Conservation (phyloP, 2,329 filamentous ascomycete genomes). For the Pseudogymnoascus sp. region DNA sequence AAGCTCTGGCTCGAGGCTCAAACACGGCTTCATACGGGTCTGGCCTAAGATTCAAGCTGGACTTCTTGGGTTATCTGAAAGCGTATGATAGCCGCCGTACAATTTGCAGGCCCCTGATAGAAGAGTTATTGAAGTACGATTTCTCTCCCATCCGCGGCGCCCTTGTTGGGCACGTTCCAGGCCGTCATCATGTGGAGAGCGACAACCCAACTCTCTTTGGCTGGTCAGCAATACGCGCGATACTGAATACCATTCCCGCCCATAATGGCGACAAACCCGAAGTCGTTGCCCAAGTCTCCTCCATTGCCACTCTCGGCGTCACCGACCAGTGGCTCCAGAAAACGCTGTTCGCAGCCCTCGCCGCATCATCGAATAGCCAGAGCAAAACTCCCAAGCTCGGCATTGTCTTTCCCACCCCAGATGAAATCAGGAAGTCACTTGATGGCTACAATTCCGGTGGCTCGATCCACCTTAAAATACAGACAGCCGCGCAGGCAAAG, state of each 20-base stretch:
- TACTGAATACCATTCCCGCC: constrained; percentile 50
- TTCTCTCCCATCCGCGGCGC: constrained; percentile 64
- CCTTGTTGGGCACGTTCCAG: constrained; percentile 73
- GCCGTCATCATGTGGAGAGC: constrained; percentile 47
- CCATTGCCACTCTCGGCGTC: constrained; percentile 70
- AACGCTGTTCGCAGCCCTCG: constrained; percentile 51
- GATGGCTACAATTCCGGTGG: constrained; percentile 72
- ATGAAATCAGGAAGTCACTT: constrained; percentile 69
- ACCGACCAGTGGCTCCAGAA: constrained; percentile 66
- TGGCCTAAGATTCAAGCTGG: constrained; percentile 66
- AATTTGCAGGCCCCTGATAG: constrained; percentile 49
- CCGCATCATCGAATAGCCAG: constrained; percentile 18
- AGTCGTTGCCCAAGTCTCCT: constrained; percentile 65
- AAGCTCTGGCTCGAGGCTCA: neutral
- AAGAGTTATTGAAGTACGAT: constrained; percentile 56
- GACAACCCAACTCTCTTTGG: constrained; percentile 62
- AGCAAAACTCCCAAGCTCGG: constrained; percentile 48
- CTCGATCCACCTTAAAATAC: constrained; percentile 76
- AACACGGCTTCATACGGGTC: constrained; percentile 41
- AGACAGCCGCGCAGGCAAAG: constrained; percentile 62
- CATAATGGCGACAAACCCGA: constrained; percentile 34
- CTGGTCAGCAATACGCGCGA: constrained; percentile 61
- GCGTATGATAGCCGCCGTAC: constrained; percentile 57
- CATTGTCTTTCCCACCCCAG: constrained; percentile 73
- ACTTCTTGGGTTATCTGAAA: constrained; percentile 65